Evolutionary conservation across 805 yeast species (phyloP), one percentile per base, ranked within the genome.

Genomic region (Candida insectorum): DNA sequence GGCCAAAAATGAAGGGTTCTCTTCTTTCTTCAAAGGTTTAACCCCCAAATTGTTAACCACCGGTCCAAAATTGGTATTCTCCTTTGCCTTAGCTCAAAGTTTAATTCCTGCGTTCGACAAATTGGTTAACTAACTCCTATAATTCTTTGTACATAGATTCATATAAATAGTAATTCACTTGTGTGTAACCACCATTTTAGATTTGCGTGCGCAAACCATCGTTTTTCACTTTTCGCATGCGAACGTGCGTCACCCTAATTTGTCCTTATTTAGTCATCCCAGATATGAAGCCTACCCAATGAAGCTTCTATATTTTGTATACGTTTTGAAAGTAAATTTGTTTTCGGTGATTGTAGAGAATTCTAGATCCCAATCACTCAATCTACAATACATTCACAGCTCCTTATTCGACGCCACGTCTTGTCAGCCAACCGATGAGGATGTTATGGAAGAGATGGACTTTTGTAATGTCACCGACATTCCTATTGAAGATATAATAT

Each of bases 41-140:
- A 85, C 95, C 40, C 98, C 98, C 41, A 93, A 93, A 66, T 75
- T 93, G 55, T 75, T 93, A 61, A 93, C 98, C 30, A 89, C 98
- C 22, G 98, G 98, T 48, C 98, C 98, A 36, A 93, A 93, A 70
- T 77, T 93, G 53, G 98, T 93, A 34, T 93, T 93, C 62, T 86
- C 96, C n/a, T 91, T 91, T 57, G 98, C 98, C 7, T 69, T 91
- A 60, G 98, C 98, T 27, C 98, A 91, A 70, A 75, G 96, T 25
- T 77, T 93, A 69, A 93, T 93, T 49, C 98, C 98, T 40, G 95
- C 95, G 40, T 88, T 89, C 52, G 98, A 93, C 62, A 78, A 78
- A 48, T 47, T 82, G 37, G 60, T 86, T 45, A 65, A 62, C 16
- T 43, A 48, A 28, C 12, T 13, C 9, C 6, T 16, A n/a, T 16